Percentiles rank a stretch among this genome's conserved stretches.
phyloP scores from a whole-genome alignment of 2,329 filamentous ascomycete genomes.

The Colletotrichum orchidophilum region DNA sequence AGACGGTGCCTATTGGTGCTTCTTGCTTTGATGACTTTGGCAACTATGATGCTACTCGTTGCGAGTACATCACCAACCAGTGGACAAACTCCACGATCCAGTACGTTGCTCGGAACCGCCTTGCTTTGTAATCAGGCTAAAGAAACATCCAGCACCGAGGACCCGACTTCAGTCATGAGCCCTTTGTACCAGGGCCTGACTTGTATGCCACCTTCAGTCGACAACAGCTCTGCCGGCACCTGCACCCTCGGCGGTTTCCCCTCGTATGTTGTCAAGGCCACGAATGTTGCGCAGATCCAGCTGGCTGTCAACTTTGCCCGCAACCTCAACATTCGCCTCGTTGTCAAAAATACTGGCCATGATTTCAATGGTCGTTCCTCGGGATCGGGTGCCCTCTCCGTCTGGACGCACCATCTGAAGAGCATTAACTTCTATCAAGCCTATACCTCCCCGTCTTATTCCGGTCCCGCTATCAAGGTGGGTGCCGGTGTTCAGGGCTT shows the following conservation, averaged over 20 bases:
- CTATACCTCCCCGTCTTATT: conserved; percentile 52
- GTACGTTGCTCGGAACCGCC: conserved; percentile 21
- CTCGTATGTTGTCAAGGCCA: conserved; percentile 51
- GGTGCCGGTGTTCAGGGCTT: conserved; percentile 61
- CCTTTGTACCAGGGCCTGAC: conserved; percentile 50
- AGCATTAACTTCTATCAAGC: conserved; percentile 45
- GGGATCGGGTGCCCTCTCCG: conserved; percentile 45
- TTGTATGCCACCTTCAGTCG: conserved; percentile 40
- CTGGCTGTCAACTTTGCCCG: conserved; percentile 57
- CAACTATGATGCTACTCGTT: conserved; percentile 40
- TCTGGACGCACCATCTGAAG: conserved; percentile 52
- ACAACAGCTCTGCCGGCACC: conserved; percentile 36
- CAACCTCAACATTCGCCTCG: conserved; percentile 56
- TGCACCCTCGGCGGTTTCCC: conserved; percentile 54
- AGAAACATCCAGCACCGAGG: conserved; percentile 38
- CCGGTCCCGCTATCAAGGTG: conserved; percentile 60
- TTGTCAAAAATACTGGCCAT: conserved; percentile 55
- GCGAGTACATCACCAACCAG: conserved; percentile 38
- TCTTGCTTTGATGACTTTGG: conserved; percentile 41
- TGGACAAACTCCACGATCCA: conserved; percentile 40
- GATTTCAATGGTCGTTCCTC: conserved; percentile 46
- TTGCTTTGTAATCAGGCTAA: background rate
- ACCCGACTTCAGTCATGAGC: conserved; percentile 52
- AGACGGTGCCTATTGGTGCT: conserved; percentile 44
- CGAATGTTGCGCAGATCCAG: conserved; percentile 54